Base-by-base conservation (phyloP, 768 basidiomycete species). In the Termitomyces sp. region DNA sequence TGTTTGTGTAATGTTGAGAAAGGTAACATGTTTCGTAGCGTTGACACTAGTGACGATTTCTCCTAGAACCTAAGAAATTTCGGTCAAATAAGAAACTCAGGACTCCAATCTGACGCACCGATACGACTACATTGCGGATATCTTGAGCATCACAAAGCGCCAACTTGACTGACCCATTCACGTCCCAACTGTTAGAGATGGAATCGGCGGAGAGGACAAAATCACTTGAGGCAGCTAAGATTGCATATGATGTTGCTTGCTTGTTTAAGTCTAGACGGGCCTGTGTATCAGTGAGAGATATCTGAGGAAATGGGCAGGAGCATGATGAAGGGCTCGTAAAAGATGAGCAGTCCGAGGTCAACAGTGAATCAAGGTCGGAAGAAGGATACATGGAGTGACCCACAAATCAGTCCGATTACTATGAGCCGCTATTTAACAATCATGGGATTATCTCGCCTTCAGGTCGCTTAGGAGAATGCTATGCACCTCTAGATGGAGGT, bases 91-190 rank as follows among this genome's bases (percentile, higher is more conserved):
- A 39, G 12, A 22, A 54, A 39, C 47, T 8, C 20, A 6, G 7
- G 5, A 41, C 24, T 6, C 16, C 1, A 5, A 37, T n/a, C 10
- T 24, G 12, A 62, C 74, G 64, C 63, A 85, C 86, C 56, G 75
- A 73, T 50, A 87, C 60, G 13, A 70, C 68, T 13, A 87, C 76
- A 12, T 73, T 72, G 58, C 79, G 76, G 46, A 84, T 76, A 22
- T 71, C 69, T 42, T 82, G 79, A 6, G 75, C 69, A 37, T 71
- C 71, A 5, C 69, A 69, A 18, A 74, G 58, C 48, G 65, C 64
- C 26, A 80, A 63, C 7, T 64, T 64, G 13, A 79, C 71, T 39
- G 67, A 65, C 10, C 79, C 78, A 39, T 27, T 22, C 18, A 58
- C 14, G 12, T 52, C 20, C 24, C 43, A 44, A 32, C 18, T 14